phyloP scores from a whole-genome alignment of 1,284 basidiomycete species.

The Ceratobasidium sp. region DNA sequence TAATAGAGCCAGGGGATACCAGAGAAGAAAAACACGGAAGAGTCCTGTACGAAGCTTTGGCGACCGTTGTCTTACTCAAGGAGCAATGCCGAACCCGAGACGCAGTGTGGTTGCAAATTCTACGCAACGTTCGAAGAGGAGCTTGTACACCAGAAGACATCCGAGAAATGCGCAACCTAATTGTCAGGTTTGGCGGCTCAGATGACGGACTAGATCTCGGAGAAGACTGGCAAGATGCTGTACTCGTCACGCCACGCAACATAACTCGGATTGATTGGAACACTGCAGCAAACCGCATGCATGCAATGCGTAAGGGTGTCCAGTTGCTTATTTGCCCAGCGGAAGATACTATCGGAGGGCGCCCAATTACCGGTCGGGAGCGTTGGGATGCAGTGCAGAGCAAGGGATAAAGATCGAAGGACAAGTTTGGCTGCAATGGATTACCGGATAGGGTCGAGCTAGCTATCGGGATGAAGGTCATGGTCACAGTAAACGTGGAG shows the following conservation, averaged over 20 bases:
- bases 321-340: conserved; percentile 51
- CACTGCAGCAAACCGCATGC: conserved; percentile 50
- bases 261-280: conserved; percentile 59
- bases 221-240: conserved; percentile 54
- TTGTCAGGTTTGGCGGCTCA: conserved; percentile 51
- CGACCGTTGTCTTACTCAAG: conserved; percentile 58
- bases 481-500: conserved; percentile 47
- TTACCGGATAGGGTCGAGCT: conserved; percentile 1
- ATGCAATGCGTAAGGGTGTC: conserved; percentile 44
- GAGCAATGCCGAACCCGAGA: conserved; percentile 60
- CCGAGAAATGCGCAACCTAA: conserved; percentile 53
- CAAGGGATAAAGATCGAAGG: neutral
- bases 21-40: conserved; percentile 48
- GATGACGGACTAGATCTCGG: too few relatives aligned
- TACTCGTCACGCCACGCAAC: conserved; percentile 59
- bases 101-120: conserved; percentile 57
- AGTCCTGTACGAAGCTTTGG: conserved; percentile 59
- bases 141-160: conserved; percentile 55
- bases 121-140: conserved; percentile 56
- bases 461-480: conserved; percentile 22
- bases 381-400: too few relatives aligned
- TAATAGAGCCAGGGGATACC: neutral
- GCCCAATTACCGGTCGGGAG: neutral
- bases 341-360: neutral
- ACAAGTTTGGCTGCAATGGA: neutral